Evolutionary conservation across 73 alveolate species (phyloP).

Genomic region (Urostyla sp.): DNA sequence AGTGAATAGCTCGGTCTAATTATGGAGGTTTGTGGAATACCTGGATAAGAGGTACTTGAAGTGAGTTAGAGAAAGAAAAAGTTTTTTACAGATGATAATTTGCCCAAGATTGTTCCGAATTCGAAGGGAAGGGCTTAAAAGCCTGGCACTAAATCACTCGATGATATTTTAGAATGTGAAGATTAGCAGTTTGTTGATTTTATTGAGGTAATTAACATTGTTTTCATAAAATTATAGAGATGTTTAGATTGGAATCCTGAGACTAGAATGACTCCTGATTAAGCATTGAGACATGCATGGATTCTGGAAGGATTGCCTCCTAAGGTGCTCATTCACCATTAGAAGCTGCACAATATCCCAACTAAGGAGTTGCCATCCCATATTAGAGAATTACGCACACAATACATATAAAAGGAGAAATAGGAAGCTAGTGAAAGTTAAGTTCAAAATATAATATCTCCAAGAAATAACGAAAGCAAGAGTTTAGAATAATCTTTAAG

Average conservation of each 20-base stretch:
- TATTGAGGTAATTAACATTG: too few species aligned
- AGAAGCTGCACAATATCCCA: slow-evolving; percentile 56
- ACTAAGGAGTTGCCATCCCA: slow-evolving; percentile 58
- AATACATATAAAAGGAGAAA: slow-evolving; percentile 24
- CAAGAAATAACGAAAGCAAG: too few species aligned
- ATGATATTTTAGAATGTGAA: slow-evolving; percentile 58
- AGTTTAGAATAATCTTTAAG: too few species aligned
- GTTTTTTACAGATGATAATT: slow-evolving; percentile 65
- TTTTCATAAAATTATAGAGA: slow-evolving; percentile 66
- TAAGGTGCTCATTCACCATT: slow-evolving; percentile 44
- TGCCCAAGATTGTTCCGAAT: slow-evolving; percentile 59
- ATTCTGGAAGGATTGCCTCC: slow-evolving; percentile 56
- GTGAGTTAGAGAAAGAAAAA: slow-evolving; percentile 60
- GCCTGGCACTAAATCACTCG: slow-evolving; percentile 67
- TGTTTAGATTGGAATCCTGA: slow-evolving; percentile 65
- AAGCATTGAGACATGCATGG: slow-evolving; percentile 58
- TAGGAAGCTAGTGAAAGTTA: background rate
- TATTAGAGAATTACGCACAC: slow-evolving; percentile 31
- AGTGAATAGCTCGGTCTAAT: slow-evolving; percentile 83
- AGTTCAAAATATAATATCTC: too few species aligned
- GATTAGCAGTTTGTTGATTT: slow-evolving; percentile 67
- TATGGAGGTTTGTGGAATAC: slow-evolving; percentile 90
- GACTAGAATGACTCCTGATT: slow-evolving; percentile 54
- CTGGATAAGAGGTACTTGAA: slow-evolving; percentile 55
- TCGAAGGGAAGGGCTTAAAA: slow-evolving; percentile 58